Conservation (phyloP, 208 protist genomes). For the Leishmania tropica region DNA sequence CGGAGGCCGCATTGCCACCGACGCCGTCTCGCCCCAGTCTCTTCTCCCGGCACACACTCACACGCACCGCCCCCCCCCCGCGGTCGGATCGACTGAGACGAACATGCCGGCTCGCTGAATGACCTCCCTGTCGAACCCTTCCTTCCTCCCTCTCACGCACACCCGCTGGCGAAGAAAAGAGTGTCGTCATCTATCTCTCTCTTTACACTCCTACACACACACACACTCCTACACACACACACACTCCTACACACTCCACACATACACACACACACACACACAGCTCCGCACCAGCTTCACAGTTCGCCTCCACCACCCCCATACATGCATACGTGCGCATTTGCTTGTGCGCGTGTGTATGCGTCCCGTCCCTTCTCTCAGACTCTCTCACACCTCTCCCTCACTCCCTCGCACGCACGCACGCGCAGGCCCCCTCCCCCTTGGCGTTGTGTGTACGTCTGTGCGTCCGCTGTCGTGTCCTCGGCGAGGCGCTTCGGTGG, state of each 20-base stretch:
- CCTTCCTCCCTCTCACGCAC: too few relatives aligned
- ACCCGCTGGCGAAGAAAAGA: background rate
- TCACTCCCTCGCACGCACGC: background rate
- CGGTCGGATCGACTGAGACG: background rate
- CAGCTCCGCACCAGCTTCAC: background rate
- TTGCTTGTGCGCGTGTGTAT: background rate
- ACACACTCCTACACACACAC: background rate
- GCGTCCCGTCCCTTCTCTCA: background rate
- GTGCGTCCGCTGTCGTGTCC: background rate
- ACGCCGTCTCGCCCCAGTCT: background rate
- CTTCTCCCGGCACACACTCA: background rate
- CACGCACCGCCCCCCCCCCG: too few relatives aligned
- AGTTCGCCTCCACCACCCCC: background rate
- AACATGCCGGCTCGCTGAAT: background rate
- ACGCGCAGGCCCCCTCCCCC: too few relatives aligned
- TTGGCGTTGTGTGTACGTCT: background rate
- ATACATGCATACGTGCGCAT: background rate
- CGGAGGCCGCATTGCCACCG: background rate
- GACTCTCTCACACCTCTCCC: slow-evolving; percentile 1
- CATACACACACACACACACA: background rate
- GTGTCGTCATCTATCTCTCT: background rate
- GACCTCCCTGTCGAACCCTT: background rate
- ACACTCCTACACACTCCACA: background rate
- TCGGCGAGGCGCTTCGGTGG: background rate
- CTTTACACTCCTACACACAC: background rate